A percentile compares a stretch with the other conserved stretches of the same genome.
phyloP scores from a whole-genome alignment of 352 stramenopile genomes.

The Globisporangium irregulare region DNA sequence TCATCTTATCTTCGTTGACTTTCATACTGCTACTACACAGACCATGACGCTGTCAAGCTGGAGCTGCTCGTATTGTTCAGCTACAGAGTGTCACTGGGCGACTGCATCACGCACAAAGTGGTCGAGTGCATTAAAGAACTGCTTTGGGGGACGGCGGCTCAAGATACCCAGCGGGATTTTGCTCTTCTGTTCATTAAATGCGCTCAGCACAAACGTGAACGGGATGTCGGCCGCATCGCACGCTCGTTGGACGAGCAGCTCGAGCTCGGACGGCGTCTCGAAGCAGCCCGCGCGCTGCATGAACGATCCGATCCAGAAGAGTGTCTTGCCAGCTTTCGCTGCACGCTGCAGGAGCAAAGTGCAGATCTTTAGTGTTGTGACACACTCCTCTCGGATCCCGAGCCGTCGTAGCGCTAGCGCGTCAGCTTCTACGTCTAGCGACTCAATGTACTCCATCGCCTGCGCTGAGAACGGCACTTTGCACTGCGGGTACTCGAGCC shows the following conservation, averaged over 20 bases:
- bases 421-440: constrained; percentile 49
- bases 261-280: constrained; percentile 54
- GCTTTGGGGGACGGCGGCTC: constrained; percentile 57
- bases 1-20: not conserved
- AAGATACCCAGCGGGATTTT: constrained; percentile 49
- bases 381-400: constrained; percentile 69
- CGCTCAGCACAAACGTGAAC: constrained; percentile 51
- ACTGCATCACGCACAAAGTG: constrained; percentile 18
- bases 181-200: constrained; percentile 60
- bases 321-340: constrained; percentile 35
- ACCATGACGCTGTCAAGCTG: not conserved
- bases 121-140: constrained; percentile 60
- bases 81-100: not conserved
- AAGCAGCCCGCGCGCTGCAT: constrained; percentile 72
- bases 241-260: constrained; percentile 45
- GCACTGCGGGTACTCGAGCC: constrained; percentile 73
- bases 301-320: constrained; percentile 71
- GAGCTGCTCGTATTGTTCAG: not conserved
- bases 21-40: not conserved
- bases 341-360: constrained; percentile 67
- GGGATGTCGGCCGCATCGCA: constrained; percentile 41
- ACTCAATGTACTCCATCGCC: constrained; percentile 49
- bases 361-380: constrained; percentile 73
- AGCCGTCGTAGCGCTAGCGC: constrained; percentile 45
- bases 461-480: constrained; percentile 49